These are phyloP conservation scores for Trichoderma breve DNA, from an alignment of 2,329 filamentous ascomycete genomes.

Conservation along the genomic window DNA sequence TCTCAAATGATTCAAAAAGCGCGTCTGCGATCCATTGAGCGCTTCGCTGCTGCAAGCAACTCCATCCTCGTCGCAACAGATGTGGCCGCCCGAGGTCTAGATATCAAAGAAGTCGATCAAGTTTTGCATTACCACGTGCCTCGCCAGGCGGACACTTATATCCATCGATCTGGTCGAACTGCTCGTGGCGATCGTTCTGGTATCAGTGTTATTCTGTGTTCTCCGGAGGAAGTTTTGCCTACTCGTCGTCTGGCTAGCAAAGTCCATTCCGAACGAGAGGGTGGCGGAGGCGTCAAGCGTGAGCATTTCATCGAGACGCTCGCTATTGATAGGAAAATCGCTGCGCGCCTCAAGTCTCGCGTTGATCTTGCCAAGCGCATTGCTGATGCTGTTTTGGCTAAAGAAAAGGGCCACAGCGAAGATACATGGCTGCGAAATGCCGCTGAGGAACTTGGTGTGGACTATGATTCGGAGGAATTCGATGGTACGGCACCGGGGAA, in stretches of 20 bases:
- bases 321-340: conserved; percentile 77
- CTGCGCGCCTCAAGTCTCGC: conserved; percentile 72
- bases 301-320: conserved; percentile 75
- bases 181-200: conserved; percentile 78
- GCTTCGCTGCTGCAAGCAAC: conserved; percentile 69
- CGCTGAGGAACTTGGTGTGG: conserved; percentile 89
- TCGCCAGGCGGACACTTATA: conserved; percentile 86
- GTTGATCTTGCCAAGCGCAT: conserved; percentile 82
- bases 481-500: conserved; percentile 69
- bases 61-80: conserved; percentile 85
- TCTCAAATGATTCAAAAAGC: conserved; percentile 97
- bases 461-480: conserved; percentile 88
- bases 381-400: conserved; percentile 77
- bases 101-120: conserved; percentile 85
- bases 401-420: conserved; percentile 80
- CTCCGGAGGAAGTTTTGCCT: conserved; percentile 84
- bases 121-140: conserved; percentile 96
- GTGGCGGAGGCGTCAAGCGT: conserved; percentile 47
- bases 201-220: conserved; percentile 82
- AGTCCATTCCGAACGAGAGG: conserved; percentile 66
- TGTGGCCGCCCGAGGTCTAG: conserved; percentile 87
- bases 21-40: conserved; percentile 85
- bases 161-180: conserved; percentile 91
- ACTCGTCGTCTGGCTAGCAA: conserved; percentile 83
- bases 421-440: conserved; percentile 81